A percentile compares a stretch with the other conserved stretches of the same genome.
Conservation (phyloP, 306 rosid genomes). For the Trifolium dubium region DNA sequence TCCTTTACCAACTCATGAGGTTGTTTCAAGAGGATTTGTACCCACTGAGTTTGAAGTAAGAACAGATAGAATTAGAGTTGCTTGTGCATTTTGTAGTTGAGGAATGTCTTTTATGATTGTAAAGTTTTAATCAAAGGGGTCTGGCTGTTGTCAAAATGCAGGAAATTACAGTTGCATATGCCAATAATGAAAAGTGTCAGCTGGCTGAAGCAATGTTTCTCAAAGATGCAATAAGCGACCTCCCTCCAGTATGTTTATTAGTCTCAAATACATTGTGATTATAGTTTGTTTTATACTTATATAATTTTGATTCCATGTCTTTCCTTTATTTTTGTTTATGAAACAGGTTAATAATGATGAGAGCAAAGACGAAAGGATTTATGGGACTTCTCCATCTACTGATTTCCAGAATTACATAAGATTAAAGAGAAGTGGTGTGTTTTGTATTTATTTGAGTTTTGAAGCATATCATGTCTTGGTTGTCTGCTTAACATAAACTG, state of each 20-base stretch:
- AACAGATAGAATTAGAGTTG: not conserved
- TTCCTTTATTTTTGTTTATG: not conserved
- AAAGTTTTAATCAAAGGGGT: not conserved
- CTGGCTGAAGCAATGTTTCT: slow-evolving; percentile 45
- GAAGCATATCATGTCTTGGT: slow-evolving; percentile 12
- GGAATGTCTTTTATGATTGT: not conserved
- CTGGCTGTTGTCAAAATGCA: slow-evolving; percentile 22
- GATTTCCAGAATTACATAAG: slow-evolving; percentile 54
- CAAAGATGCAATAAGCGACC: slow-evolving; percentile 51
- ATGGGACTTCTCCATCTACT: slow-evolving; percentile 44
- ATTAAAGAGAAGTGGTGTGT: slow-evolving; percentile 49
- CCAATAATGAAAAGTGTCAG: slow-evolving; percentile 29
- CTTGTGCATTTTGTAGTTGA: not conserved
- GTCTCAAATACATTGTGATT: not conserved
- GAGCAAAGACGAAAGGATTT: slow-evolving; percentile 42
- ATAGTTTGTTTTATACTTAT: not conserved
- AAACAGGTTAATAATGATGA: slow-evolving; percentile 46
- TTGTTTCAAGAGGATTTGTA: slow-evolving; percentile 38
- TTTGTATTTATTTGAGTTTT: slow-evolving; percentile 6
- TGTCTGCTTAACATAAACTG: not conserved
- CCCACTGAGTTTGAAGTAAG: slow-evolving; percentile 56
- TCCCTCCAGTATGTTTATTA: slow-evolving; percentile 48
- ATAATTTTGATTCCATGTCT: slow-evolving; percentile 8
- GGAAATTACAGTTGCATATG: slow-evolving; percentile 51
- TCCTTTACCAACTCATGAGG: slow-evolving; percentile 60